phyloP scores from a whole-genome alignment of 352 stramenopile genomes.

The Phytophthora colocasiae region DNA sequence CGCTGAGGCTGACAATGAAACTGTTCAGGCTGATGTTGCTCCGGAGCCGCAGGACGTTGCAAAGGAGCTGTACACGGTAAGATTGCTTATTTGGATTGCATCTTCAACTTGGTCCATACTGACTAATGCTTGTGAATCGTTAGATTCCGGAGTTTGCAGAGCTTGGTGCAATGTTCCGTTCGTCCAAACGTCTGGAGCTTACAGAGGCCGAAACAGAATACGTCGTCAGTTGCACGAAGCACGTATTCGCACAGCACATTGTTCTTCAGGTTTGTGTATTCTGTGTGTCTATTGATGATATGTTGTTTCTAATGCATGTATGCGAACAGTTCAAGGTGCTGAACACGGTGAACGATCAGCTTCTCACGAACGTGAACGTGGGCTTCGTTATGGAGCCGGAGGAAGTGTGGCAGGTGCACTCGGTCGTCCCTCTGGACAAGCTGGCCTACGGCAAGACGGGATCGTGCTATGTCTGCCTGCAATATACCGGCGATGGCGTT shows the following conservation, averaged over 20 bases:
- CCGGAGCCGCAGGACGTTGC: conserved; percentile 78
- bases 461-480: conserved; percentile 94
- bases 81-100: conserved; percentile 8
- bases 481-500: conserved; percentile 75
- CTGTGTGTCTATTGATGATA: neutral
- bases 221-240: conserved; percentile 96
- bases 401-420: conserved; percentile 93
- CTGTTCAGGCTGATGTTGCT: conserved; percentile 35
- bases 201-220: conserved; percentile 99
- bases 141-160: conserved; percentile 95
- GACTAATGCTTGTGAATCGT: conserved; percentile 7
- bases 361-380: conserved; percentile 95
- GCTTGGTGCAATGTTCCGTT: conserved; percentile 95
- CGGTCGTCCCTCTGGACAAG: conserved; percentile 86
- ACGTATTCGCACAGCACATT: conserved; percentile 97
- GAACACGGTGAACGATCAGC: conserved; percentile 99
- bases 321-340: conserved; percentile 96
- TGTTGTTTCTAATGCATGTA: conserved; percentile 12
- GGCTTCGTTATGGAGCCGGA: conserved; percentile 92
- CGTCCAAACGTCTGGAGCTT: conserved; percentile 89
- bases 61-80: conserved; percentile 94
- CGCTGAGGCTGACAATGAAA: conserved; percentile 40
- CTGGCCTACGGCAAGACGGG: conserved; percentile 95
- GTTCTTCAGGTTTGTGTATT: conserved; percentile 81
- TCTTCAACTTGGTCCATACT: neutral